Percentiles rank a stretch among this genome's conserved stretches.
Conservation (phyloP, 2,329 filamentous ascomycete genomes). For the Dothiorella sarmentorum region DNA sequence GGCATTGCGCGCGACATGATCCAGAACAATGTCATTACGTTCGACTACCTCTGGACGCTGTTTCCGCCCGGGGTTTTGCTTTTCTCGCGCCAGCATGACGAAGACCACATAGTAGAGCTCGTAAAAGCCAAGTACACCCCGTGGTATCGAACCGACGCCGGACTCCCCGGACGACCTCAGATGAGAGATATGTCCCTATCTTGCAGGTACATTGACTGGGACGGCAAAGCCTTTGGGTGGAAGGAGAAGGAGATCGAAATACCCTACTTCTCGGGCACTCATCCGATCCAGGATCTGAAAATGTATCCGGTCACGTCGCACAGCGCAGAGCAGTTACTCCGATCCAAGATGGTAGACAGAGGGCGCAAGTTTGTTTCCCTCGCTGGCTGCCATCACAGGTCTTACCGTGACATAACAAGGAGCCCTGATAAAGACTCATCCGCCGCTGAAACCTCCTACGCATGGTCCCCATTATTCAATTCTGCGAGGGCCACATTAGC, state of each 20-base stretch:
- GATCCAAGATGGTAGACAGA: conserved; percentile 21
- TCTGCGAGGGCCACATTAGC: background rate
- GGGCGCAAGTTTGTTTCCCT: conserved; percentile 26
- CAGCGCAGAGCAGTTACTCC: conserved; percentile 21
- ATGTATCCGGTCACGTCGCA: conserved; percentile 23
- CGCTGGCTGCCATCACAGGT: conserved; percentile 25
- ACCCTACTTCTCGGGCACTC: conserved; percentile 23
- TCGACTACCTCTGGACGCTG: conserved; percentile 22
- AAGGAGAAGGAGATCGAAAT: conserved; percentile 21
- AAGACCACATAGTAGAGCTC: conserved; percentile 21
- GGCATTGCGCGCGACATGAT: conserved; percentile 24
- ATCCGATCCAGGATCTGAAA: conserved; percentile 22
- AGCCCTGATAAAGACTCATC: background rate
- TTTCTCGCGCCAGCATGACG: conserved; percentile 20
- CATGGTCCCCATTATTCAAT: background rate
- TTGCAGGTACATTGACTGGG: conserved; percentile 26
- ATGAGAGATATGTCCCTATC: background rate
- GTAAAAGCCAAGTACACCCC: conserved; percentile 20
- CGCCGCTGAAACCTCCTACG: background rate
- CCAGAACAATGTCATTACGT: conserved; percentile 20
- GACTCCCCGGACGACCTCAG: too few species aligned
- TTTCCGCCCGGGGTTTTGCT: conserved; percentile 22
- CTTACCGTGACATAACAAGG: conserved; percentile 22
- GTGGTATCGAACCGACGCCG: too few species aligned
- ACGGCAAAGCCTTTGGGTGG: conserved; percentile 27